Evolutionary conservation across 2,329 filamentous ascomycete genomes (phyloP), one percentile per base, ranked within the genome.

Genomic region (Penicillium rolfsii): DNA sequence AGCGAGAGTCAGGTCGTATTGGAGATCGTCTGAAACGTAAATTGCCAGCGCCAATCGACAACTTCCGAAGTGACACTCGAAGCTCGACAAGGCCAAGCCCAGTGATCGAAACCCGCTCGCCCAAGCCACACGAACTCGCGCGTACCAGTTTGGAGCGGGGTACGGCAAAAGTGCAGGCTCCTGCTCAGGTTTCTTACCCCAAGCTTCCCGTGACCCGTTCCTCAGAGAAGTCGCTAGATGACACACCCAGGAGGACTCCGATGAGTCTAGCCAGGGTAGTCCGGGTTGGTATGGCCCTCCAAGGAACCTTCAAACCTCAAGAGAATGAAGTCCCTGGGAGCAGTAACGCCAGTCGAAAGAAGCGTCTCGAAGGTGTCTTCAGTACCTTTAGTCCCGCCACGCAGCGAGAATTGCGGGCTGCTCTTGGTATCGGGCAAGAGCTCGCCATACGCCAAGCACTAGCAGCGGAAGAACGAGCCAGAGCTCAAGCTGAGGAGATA

Each of bases 401-500:
- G 22, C 71, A 75, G 65, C 71, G 76, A 62, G 76, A 80, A 62
- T 59, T 82, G 58, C 38, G 52, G 24, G 52, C 36, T 49, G 77
- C 76, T 30, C 67, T 81, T 48, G 70, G 74, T 9, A 74, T 81
- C 63, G 80, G 77, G 8, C 78, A 81, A 62, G 72, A 77, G 58
- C 70, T 81, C 55, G 78, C 76, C 11, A 79, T 73, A 63, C 70
- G 73, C 48, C 73, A 73, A 48, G 68, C 65, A 55, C 55, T 65
- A 40, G 54, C 60, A 46, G 52, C 52, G 16, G 53, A 59, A 45
- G 36, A 56, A 14, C 28, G n/a, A 35, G 8, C 5, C 5, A 40
- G 26, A 43, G 57, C 35, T 36, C 35, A 60, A 41, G 48, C 22
- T 52, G 30, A 60, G 4, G 41, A 40, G 19, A 19, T 36, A 19